Evolutionary conservation across 805 yeast genomes (phyloP).

Genomic region (Phaffomyces opuntiae): DNA sequence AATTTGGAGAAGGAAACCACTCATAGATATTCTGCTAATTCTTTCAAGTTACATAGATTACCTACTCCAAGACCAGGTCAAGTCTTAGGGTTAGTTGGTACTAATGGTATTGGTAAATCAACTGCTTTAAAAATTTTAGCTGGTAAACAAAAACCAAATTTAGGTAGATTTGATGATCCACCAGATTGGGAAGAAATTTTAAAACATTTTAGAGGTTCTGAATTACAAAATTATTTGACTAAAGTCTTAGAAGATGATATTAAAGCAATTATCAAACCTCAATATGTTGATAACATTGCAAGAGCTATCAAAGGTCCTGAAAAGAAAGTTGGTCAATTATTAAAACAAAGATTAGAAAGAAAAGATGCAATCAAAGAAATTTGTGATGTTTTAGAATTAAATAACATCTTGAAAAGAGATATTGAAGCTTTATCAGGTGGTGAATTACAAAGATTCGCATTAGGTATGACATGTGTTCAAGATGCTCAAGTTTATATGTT

Average conservation of each 20-base stretch:
- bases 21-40: slow-evolving; percentile 95
- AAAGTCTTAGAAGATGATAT: slow-evolving; percentile 90
- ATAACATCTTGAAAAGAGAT: slow-evolving; percentile 76
- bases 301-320: slow-evolving; percentile 90
- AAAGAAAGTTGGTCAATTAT: slow-evolving; percentile 77
- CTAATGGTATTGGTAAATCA: slow-evolving; percentile 98
- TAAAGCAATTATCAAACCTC: slow-evolving; percentile 97
- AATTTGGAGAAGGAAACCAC: slow-evolving; percentile 89
- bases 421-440: slow-evolving; percentile 93
- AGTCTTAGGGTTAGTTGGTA: slow-evolving; percentile 95
- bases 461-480: slow-evolving; percentile 96
- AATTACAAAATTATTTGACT: slow-evolving; percentile 92
- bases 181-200: slow-evolving; percentile 97
- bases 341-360: slow-evolving; percentile 73
- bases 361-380: slow-evolving; percentile 55
- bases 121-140: slow-evolving; percentile 95
- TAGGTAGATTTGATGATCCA: slow-evolving; percentile 91
- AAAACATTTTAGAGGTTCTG: slow-evolving; percentile 91
- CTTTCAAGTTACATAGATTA: slow-evolving; percentile 92
- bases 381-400: slow-evolving; percentile 66
- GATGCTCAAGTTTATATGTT: slow-evolving; percentile 96
- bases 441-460: slow-evolving; percentile 96
- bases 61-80: slow-evolving; percentile 99
- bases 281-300: slow-evolving; percentile 96
- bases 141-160: slow-evolving; percentile 95